These are phyloP conservation scores for Aspergillus sp. DNA, from an alignment of 2,329 filamentous ascomycete species.

Conservation along the genomic window DNA sequence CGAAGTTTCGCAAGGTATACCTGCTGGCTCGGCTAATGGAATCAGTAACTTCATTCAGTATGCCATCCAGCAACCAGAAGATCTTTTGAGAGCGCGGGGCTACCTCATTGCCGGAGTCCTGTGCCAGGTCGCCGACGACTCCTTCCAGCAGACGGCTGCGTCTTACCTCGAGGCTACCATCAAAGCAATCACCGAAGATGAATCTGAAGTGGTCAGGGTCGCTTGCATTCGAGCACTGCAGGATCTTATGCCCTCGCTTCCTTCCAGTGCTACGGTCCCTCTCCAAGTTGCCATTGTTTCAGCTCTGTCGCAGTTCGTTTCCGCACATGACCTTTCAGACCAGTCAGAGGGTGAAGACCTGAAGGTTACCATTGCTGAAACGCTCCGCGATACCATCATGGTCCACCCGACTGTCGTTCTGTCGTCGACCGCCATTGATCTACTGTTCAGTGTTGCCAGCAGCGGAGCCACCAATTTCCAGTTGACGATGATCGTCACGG, in stretches of 20 bases:
- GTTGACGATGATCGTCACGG: constrained; percentile 80
- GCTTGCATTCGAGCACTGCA: constrained; percentile 87
- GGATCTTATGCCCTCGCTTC: constrained; percentile 60
- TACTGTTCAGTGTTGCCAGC: constrained; percentile 87
- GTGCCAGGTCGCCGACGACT: constrained; percentile 65
- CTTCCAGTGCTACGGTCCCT: constrained; percentile 52
- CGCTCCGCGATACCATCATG: constrained; percentile 78
- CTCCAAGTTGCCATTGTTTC: constrained; percentile 64
- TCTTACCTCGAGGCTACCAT: constrained; percentile 62
- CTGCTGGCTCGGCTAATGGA: constrained; percentile 67
- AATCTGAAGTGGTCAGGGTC: constrained; percentile 86
- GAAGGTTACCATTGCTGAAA: constrained; percentile 84
- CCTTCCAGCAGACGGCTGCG: constrained; percentile 47
- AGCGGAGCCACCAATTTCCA: constrained; percentile 90
- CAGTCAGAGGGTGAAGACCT: constrained; percentile 89
- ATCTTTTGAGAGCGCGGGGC: constrained; percentile 80
- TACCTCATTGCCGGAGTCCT: constrained; percentile 83
- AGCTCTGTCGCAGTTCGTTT: constrained; percentile 71
- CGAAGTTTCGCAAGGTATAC: constrained; percentile 73
- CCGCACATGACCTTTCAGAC: constrained; percentile 76
- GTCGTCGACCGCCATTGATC: constrained; percentile 68
- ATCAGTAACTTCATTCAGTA: constrained; percentile 81
- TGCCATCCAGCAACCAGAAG: constrained; percentile 69
- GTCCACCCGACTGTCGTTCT: constrained; percentile 76
- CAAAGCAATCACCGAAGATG: constrained; percentile 71